Percentiles rank a stretch among this genome's conserved stretches.
phyloP scores from a whole-genome alignment of 257 asterid species.

The Nyctanthes arbortristis region DNA sequence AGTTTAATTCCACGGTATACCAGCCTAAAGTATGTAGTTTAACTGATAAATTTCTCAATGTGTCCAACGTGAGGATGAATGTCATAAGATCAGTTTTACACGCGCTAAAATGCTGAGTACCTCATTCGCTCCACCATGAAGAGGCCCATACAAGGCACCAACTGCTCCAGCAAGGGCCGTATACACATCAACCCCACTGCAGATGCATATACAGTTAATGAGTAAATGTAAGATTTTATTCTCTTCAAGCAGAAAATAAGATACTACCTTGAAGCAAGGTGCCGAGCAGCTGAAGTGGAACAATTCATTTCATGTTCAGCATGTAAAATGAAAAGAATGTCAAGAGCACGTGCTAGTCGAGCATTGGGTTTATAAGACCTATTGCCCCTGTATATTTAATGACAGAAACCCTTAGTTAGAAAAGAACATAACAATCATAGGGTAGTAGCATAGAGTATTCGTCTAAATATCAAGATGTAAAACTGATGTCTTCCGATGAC shows the following conservation, averaged over 20 bases:
- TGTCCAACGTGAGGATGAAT: conserved; percentile 3
- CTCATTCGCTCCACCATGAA: conserved; percentile 99
- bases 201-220: conserved; percentile 23
- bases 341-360: conserved; percentile 95
- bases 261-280: conserved; percentile 90
- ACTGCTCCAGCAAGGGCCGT: conserved; percentile 99
- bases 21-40: not conserved
- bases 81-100: conserved; percentile 15
- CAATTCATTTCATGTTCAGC: conserved; percentile 99
- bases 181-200: conserved; percentile 98
- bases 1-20: not conserved
- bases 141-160: conserved; percentile 99
- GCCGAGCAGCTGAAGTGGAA: conserved; percentile 99
- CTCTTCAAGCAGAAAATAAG: conserved; percentile 20
- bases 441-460: not conserved
- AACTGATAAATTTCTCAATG: conserved; percentile 1
- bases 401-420: conserved; percentile 27
- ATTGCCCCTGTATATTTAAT: conserved; percentile 72
- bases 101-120: conserved; percentile 37
- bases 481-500: too few species aligned
- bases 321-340: conserved; percentile 88
- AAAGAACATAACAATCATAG: conserved; percentile 17
- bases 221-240: conserved; percentile 8
- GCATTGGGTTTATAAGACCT: conserved; percentile 90
- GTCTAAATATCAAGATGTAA: too few species aligned